Evolutionary conservation across 805 yeast genomes (phyloP), one percentile per base, ranked within the genome.

Genomic region (Debaryomyces maramus): DNA sequence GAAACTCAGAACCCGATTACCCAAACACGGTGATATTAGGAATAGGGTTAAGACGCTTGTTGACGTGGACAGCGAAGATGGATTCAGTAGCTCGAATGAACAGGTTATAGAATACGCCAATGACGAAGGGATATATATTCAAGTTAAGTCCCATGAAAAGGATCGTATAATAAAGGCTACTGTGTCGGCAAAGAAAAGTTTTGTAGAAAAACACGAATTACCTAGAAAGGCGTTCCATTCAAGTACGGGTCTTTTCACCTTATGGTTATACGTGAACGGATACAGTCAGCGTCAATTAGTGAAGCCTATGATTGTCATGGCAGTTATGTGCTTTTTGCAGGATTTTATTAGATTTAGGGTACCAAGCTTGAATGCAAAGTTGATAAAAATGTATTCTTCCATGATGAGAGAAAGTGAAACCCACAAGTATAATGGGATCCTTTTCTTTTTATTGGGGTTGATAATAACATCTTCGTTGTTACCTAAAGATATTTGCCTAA

Each of bases 191-290:
- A n/a, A n/a, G n/a, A 47, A 52, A 27, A 39, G 40, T 33, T 81
- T 83, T 52, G 64, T 84, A 36, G 77, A 83, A 26, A 85, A 84
- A 54, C 89, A 93, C 56, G 99, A 93, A 62, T 69, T 93, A 13
- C 95, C 96, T 4, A 77, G 99, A 54, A 93, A 93, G 61, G 65
- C 77, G 3, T 79, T 93, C 44, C 99, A 93, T 60, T 85, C 91
- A 7, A 84, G 93, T 1, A 88, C 90, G 35, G 99, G 97, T 0
- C 75, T 89, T 47, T 51, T 90, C 31, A 83, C 97, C 2, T 62
- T 93, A 28, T 84, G 76, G 52, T 65, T 88, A 23, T 91, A 90
- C 60, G 73, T 85, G 0, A 55, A 63, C 30, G 89, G 90, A 8
- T 66, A 73, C 9, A 74, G 77, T 44, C 75, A 76, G 14, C 57